Base-by-base conservation (phyloP, 176 grass and related monocot genomes). In the Bolboschoenus planiculmis region DNA sequence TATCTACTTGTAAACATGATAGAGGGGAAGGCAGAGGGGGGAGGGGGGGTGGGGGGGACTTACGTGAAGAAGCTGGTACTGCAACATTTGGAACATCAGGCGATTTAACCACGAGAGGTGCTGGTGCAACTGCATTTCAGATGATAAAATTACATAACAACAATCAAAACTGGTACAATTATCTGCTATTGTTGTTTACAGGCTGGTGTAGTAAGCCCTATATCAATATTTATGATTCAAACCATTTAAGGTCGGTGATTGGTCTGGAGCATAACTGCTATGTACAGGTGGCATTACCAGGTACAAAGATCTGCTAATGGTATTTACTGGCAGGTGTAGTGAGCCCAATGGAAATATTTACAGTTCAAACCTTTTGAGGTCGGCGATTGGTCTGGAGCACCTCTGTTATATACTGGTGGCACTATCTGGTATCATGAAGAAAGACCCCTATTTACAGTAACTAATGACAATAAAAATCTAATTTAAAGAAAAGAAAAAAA, bases 31-130 rank as follows among this genome's bases (percentile, higher is more conserved):
- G 39, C 62, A 68, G 62, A 46, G 59, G 63, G 65, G 50, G 13
- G 21, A 34, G 68, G 66, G 59, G 18, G 23, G 30, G 34, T 58
- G 74, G 7, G 74, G 72, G 74, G 44, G 58, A 76, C 63, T 84
- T 87, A 90, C 61, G 20, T 46, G 61, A 63, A 33, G 81, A 54
- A 37, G 56, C 79, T 40, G 81, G 82, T 76, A 21, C 7, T 61
- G 57, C 29, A 88, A 50, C 39, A 81, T 50, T 83, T 83, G 82
- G 40, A 15, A 37, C 58, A 8, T 0, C 27, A 64, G 88, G 64
- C 15, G 85, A 48, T 66, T 83, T 57, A 82, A 84, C 61, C 50
- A 84, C 86, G 65, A 31, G 31, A 89, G 79, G 83, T 78, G 85
- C 42, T 43, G 67, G 88, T 87, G 68, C 57, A 31, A 56, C 74